Evolutionary conservation across 2,329 filamentous ascomycete genomes (phyloP).

Genomic region (Botrytis galanthina): DNA sequence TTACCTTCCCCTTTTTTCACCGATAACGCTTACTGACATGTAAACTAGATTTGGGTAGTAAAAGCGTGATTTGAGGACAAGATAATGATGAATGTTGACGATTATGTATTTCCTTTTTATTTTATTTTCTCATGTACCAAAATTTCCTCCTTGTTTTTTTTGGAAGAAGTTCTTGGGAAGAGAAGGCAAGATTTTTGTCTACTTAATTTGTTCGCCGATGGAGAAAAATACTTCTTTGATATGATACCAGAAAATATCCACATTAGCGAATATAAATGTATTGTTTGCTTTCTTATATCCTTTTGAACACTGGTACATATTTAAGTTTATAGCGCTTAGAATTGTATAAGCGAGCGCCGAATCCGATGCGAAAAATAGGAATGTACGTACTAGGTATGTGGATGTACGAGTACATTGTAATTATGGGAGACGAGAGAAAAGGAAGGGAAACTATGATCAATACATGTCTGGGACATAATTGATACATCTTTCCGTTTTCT

Average conservation of each 20-base stretch:
- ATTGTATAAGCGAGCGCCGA: neutral
- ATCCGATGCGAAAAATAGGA: neutral
- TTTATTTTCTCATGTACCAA: neutral
- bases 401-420: neutral
- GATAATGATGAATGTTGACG: conserved; percentile 20
- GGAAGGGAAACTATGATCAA: neutral
- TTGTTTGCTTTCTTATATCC: neutral
- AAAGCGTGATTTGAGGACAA: conserved; percentile 1
- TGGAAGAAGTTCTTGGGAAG: neutral
- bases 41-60: conserved; percentile 33
- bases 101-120: neutral
- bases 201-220: neutral
- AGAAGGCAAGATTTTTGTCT: neutral
- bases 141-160: neutral
- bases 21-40: conserved; percentile 23
- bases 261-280: conserved; percentile 12
- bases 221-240: neutral
- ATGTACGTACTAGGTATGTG: neutral
- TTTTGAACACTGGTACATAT: neutral
- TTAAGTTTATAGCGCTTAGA: neutral
- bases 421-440: neutral
- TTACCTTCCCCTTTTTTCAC: neutral
- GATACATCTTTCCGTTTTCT: neutral
- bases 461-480: neutral
- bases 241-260: conserved; percentile 14